Percentiles rank a stretch among this genome's conserved stretches.
Conservation (phyloP, 805 yeast genomes). For the Wickerhamomyces canadensis region DNA sequence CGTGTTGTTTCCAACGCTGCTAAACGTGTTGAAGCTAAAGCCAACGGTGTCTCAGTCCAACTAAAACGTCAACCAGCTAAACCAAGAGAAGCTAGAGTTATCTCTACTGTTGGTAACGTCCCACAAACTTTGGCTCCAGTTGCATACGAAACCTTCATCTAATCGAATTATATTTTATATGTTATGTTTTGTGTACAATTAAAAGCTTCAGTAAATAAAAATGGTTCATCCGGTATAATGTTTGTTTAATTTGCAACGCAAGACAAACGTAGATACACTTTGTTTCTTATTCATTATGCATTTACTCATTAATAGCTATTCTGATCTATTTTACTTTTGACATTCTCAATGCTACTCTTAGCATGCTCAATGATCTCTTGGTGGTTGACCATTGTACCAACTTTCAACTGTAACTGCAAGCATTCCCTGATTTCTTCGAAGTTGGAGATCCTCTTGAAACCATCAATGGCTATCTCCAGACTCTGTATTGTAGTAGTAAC, state of each 20-base stretch:
- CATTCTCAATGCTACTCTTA: conserved; percentile 2
- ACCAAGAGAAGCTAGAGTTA: conserved; percentile 91
- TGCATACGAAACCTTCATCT: conserved; percentile 99
- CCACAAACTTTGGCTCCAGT: conserved; percentile 99
- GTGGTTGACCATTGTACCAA: conserved; percentile 30
- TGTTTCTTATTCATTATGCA: not conserved
- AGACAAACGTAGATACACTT: no score
- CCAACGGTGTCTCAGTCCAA: conserved; percentile 81
- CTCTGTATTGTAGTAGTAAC: conserved; percentile 28
- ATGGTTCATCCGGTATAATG: conserved; percentile 1
- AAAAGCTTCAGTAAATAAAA: conserved; percentile 5
- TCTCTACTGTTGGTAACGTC: conserved; percentile 73
- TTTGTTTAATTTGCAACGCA: no score
- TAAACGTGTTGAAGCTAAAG: conserved; percentile 90
- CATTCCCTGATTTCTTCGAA: conserved; percentile 34
- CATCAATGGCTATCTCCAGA: conserved; percentile 38
- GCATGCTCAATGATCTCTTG: conserved; percentile 27
- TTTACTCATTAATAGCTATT: conserved; percentile 4
- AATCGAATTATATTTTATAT: conserved; percentile 31
- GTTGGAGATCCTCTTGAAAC: conserved; percentile 36
- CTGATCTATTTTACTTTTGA: conserved; percentile 7
- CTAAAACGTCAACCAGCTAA: conserved; percentile 98
- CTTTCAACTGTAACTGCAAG: conserved; percentile 32
- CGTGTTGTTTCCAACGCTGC: conserved; percentile 98
- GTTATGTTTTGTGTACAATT: conserved; percentile 22